These are phyloP conservation scores for Malassezia psittaci DNA, from an alignment of 1,284 basidiomycete species.

Conservation along the genomic window DNA sequence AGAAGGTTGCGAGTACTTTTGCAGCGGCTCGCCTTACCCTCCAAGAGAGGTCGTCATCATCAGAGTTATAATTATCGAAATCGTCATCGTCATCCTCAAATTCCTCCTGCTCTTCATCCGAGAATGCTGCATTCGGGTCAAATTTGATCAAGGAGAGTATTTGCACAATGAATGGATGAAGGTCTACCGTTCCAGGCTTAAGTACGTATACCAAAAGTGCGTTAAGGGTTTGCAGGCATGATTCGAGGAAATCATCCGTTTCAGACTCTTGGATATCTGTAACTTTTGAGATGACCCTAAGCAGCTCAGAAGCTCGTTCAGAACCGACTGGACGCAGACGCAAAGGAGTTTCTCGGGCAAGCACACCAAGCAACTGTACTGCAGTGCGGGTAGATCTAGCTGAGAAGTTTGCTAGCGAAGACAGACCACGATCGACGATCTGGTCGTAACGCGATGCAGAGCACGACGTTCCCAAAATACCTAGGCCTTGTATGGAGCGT, in stretches of 20 bases:
- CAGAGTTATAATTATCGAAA: constrained; percentile 58
- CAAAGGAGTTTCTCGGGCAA: constrained; percentile 35
- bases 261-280: constrained; percentile 64
- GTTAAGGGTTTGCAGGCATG: constrained; percentile 60
- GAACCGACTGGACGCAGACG: constrained; percentile 24
- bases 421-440: constrained; percentile 4
- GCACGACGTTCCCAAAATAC: constrained; percentile 55
- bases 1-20: constrained; percentile 72
- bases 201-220: constrained; percentile 49
- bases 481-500: constrained; percentile 52
- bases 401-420: neutral
- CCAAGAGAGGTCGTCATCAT: constrained; percentile 98
- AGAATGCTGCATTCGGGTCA: constrained; percentile 87
- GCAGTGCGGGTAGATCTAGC: constrained; percentile 54
- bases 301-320: constrained; percentile 50
- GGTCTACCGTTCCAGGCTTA: constrained; percentile 54
- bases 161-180: constrained; percentile 60
- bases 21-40: constrained; percentile 88
- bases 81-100: constrained; percentile 57
- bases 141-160: constrained; percentile 74
- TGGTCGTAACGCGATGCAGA: constrained; percentile 19
- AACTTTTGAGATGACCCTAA: constrained; percentile 55
- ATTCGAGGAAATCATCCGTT: constrained; percentile 55
- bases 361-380: constrained; percentile 67
- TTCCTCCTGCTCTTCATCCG: constrained; percentile 49